Conservation (phyloP, 2,329 filamentous ascomycete species). For the Xylaria sp. region DNA sequence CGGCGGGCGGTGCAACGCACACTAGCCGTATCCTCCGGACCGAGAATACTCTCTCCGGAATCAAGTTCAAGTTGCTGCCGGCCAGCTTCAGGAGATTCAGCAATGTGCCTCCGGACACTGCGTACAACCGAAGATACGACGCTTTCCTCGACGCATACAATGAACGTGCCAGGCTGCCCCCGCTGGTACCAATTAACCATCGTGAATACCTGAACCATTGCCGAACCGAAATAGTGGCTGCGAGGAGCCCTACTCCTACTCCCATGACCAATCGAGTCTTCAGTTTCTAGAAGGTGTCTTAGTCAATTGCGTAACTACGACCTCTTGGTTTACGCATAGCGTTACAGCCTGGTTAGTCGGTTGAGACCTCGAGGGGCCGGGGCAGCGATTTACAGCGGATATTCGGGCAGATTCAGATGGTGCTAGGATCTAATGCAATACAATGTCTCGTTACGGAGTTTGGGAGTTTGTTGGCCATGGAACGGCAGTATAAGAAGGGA, state of each 20-base stretch:
- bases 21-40: not conserved
- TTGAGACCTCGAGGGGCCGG: not conserved
- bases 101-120: not conserved
- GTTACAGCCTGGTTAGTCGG: too few relatives aligned
- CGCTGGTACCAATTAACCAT: not conserved
- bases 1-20: not conserved
- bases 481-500: not conserved
- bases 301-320: not conserved
- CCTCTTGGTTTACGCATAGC: not conserved
- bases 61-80: slow-evolving; percentile 25
- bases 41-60: slow-evolving; percentile 1
- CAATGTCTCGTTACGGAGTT: slow-evolving; percentile 2
- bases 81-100: slow-evolving; percentile 25
- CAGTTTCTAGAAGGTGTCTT: slow-evolving; percentile 17
- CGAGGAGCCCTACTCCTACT: slow-evolving; percentile 31
- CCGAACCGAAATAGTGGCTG: slow-evolving; percentile 8
- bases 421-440: not conserved
- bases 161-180: not conserved
- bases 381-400: not conserved
- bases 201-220: slow-evolving; percentile 8
- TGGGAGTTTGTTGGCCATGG: not conserved
- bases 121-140: not conserved
- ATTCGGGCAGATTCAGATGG: not conserved
- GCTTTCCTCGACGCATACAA: not conserved
- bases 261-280: slow-evolving; percentile 26